Evolutionary conservation across 2,329 filamentous ascomycete species (phyloP).

Genomic region (Aspergillus pseudoviridinutans): DNA sequence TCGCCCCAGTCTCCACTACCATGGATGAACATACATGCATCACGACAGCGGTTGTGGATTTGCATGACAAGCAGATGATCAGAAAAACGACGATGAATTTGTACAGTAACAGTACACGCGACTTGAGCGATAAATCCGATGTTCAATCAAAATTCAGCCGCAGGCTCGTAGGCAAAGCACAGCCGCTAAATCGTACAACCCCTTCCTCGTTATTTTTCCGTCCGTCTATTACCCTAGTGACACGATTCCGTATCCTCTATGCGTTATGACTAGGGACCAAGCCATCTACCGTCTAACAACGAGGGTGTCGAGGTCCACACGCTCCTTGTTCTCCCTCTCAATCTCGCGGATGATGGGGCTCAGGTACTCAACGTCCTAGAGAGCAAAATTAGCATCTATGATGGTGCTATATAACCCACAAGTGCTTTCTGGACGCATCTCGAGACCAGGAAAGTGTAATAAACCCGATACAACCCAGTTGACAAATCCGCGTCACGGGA

Average conservation of each 20-base stretch:
- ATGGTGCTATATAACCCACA: neutral
- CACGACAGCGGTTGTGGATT: no score
- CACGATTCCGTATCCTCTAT: slow-evolving; percentile 16
- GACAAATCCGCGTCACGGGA: slow-evolving; percentile 36
- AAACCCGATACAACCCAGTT: slow-evolving; percentile 12
- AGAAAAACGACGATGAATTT: slow-evolving; percentile 35
- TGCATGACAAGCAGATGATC: slow-evolving; percentile 5
- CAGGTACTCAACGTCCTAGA: slow-evolving; percentile 64
- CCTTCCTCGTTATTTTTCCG: slow-evolving; percentile 18
- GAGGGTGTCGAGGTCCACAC: slow-evolving; percentile 65
- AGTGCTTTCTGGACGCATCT: neutral
- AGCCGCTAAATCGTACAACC: slow-evolving; percentile 13
- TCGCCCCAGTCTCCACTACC: neutral
- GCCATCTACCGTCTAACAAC: slow-evolving; percentile 49
- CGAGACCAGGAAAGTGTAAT: neutral
- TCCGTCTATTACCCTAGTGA: slow-evolving; percentile 14
- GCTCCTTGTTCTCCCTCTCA: slow-evolving; percentile 63
- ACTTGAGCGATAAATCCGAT: slow-evolving; percentile 20
- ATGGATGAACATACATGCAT: neutral
- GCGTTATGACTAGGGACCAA: slow-evolving; percentile 13
- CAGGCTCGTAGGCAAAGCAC: slow-evolving; percentile 15
- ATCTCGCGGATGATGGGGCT: slow-evolving; percentile 65
- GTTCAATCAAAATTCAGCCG: slow-evolving; percentile 19
- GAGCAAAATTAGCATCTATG: slow-evolving; percentile 1
- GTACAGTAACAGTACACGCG: slow-evolving; percentile 41